Percentiles rank a stretch among this genome's conserved stretches.
Evolutionary conservation across 768 basidiomycete species (phyloP).

Genomic region (Boletellus ananiceps): DNA sequence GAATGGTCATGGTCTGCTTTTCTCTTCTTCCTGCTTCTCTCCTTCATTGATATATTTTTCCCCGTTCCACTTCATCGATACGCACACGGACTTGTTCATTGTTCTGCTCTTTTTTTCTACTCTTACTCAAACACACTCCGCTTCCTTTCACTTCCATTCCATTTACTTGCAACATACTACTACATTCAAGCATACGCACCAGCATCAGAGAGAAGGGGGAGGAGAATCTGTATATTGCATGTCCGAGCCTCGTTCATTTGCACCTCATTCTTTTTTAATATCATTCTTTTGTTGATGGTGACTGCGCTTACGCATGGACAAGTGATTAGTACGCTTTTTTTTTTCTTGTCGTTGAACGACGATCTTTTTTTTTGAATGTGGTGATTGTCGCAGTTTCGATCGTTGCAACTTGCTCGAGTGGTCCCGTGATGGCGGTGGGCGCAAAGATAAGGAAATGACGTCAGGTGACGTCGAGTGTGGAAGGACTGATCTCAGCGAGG

Average conservation of each 20-base stretch:
- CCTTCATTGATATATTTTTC: neutral
- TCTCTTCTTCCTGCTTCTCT: neutral
- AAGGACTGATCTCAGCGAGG: no score
- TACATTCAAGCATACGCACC: neutral
- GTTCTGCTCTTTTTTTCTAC: neutral
- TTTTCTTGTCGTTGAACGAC: constrained; percentile 12
- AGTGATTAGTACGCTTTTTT: neutral
- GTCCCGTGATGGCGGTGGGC: no score
- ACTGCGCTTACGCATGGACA: constrained; percentile 1
- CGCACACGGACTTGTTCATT: constrained; percentile 14
- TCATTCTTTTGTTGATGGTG: constrained; percentile 21
- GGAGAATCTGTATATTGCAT: constrained; percentile 10
- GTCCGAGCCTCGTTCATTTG: constrained; percentile 4
- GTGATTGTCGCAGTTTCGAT: no score
- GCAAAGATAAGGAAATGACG: neutral
- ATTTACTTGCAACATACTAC: constrained; percentile 5
- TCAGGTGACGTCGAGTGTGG: neutral
- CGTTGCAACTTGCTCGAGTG: no score
- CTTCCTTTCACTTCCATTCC: neutral
- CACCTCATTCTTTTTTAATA: constrained; percentile 27
- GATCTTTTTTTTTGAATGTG: neutral
- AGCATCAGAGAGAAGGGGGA: neutral
- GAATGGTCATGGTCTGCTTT: neutral
- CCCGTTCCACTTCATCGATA: constrained; percentile 1
- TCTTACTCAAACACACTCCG: neutral